These are phyloP conservation scores for Aspergillus texensis DNA, from an alignment of 2,329 filamentous ascomycete species.

Conservation along the genomic window DNA sequence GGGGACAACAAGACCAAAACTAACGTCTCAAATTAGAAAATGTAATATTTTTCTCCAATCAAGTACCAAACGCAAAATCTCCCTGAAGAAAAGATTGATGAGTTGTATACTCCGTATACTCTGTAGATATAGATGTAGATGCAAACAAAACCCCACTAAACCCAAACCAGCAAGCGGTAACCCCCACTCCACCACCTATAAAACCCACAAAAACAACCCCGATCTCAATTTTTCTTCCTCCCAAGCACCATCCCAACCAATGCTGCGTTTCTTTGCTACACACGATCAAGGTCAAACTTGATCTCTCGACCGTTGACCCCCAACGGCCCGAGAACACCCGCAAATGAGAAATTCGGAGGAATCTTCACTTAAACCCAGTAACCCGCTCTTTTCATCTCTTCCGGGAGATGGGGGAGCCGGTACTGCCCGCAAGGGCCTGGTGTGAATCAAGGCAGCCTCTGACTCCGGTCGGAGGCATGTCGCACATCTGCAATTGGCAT, in stretches of 20 bases:
- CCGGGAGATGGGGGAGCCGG: constrained; percentile 27
- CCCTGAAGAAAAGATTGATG: no score
- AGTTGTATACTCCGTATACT: no score
- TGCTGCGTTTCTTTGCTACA: constrained; percentile 96
- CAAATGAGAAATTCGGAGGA: constrained; percentile 99
- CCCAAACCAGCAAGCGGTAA: constrained; percentile 21
- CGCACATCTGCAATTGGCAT: constrained; percentile 82
- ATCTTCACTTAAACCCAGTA: constrained; percentile 67
- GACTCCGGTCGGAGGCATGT: background rate
- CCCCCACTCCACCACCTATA: constrained; percentile 4
- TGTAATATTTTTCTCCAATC: no score
- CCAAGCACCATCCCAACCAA: constrained; percentile 83
- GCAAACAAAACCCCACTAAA: background rate
- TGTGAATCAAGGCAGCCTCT: constrained; percentile 59
- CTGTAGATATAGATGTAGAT: no score
- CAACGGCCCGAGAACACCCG: constrained; percentile 38
- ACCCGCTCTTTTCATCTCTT: constrained; percentile 42
- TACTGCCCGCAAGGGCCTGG: constrained; percentile 83
- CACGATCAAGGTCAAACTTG: constrained; percentile 57
- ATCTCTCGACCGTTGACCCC: constrained; percentile 27
- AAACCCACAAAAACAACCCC: constrained; percentile 13
- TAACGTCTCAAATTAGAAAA: no score
- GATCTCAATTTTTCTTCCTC: constrained; percentile 42
- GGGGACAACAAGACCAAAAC: no score
- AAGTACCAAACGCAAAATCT: no score